Base-by-base conservation (phyloP, 371 early-diverging fungal genomes). In the Mucor piriformis region DNA sequence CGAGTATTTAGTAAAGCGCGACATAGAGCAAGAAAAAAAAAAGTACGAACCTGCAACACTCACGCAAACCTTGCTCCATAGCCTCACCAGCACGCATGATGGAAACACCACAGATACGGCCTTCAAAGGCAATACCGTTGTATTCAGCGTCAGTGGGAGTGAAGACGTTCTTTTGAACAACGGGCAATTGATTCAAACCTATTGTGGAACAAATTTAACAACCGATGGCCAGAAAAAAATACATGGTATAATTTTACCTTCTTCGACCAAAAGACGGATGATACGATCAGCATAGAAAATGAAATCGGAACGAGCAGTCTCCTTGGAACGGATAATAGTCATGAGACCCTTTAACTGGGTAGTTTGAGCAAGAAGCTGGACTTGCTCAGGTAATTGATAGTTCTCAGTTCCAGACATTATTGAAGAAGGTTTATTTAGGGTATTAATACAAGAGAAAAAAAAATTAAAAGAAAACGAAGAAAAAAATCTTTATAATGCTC, bases 11-110 rank as follows among this genome's bases (percentile, higher is more conserved):
- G n/a, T n/a, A n/a, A n/a, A n/a, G n/a, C n/a, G n/a, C n/a, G n/a
- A n/a, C n/a, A n/a, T n/a, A n/a, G n/a, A n/a, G n/a, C n/a, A n/a
- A n/a, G n/a, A n/a, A n/a, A n/a, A 16, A 3, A 20, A 50, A 10
- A 34, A 3, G 21, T 20, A 57, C 54, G 33, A 50, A 86, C 74
- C 88, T 81, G 82, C 94, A 94, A 61, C 92, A 92, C 58, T 94
- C 93, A 55, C 96, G 86, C 46, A 95, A 81, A 20, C 95, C 96
- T 70, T 94, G 92, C 69, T 95, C 96, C 88, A 88, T 95, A 12
- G 94, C 85, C 73, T 95, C 95, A 70, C 96, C 96, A 37, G 95
- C 96, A 21, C 96, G 82, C 95, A 96, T 95, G 54, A 95, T 95
- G 35, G 93, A 94, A 6, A 96, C 93, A 58, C 96, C 96, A 74